Conservation (phyloP, 2,329 filamentous ascomycete species). For the Gnomoniopsis smithogilvyi region DNA sequence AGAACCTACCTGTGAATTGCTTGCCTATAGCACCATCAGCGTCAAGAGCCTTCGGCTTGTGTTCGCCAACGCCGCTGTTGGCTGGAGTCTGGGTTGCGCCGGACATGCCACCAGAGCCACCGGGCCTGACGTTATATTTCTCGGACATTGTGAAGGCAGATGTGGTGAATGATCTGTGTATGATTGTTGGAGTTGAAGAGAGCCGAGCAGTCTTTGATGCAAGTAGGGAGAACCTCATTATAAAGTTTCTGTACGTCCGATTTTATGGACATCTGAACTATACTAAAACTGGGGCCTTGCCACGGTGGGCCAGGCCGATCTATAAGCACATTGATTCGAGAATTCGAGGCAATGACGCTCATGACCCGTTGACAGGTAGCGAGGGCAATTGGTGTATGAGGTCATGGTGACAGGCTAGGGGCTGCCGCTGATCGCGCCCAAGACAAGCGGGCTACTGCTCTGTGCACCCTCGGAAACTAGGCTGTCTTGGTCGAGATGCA, state of each 20-base stretch:
- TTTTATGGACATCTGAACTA: not conserved
- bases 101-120: conserved; percentile 15
- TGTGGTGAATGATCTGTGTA: not conserved
- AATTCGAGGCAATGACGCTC: too few species aligned
- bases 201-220: not conserved
- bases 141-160: conserved; percentile 12
- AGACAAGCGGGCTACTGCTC: not conserved
- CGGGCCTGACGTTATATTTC: conserved; percentile 15
- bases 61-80: conserved; percentile 22
- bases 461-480: not conserved
- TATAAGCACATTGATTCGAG: too few species aligned
- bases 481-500: too few species aligned
- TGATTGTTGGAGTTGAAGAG: too few species aligned
- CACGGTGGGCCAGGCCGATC: too few species aligned
- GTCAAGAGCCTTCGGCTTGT: conserved; percentile 41
- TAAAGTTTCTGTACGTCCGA: not conserved
- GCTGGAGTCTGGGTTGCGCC: conserved; percentile 21
- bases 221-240: not conserved
- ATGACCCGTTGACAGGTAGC: too few species aligned
- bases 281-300: not conserved
- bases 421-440: too few species aligned
- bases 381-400: conserved; percentile 1
- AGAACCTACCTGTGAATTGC: conserved; percentile 47
- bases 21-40: conserved; percentile 49
- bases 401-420: conserved; percentile 8